A percentile compares a stretch with the other conserved stretches of the same genome.
Conservation (phyloP, 225 moss, liverwort and hornwort genomes). For the Thuidium tamariscinum region DNA sequence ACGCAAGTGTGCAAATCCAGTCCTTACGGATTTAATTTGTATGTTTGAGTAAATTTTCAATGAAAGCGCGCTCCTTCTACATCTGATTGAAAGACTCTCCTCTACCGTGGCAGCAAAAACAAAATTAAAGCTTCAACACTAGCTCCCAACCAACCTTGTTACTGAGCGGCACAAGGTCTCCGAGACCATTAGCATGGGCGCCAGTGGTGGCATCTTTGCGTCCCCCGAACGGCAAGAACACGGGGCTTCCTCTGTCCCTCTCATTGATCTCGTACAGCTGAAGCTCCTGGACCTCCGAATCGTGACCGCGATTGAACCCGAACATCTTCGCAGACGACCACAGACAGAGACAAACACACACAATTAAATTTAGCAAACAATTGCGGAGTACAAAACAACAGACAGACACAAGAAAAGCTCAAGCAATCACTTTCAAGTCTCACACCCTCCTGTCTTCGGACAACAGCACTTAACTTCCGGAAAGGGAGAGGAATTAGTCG, state of each 20-base stretch:
- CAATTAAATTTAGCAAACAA: neutral
- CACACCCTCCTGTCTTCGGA: no score
- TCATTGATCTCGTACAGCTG: conserved; percentile 44
- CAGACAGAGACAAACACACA: neutral
- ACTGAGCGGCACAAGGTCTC: conserved; percentile 45
- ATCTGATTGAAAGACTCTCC: neutral
- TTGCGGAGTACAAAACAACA: no score
- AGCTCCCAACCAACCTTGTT: conserved; percentile 24
- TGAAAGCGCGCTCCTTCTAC: neutral
- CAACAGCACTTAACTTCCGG: neutral
- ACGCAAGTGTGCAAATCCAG: neutral
- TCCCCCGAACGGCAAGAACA: neutral
- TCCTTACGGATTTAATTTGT: neutral
- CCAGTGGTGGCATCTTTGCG: neutral
- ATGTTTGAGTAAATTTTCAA: neutral
- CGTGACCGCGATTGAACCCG: neutral
- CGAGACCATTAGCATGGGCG: conserved; percentile 1
- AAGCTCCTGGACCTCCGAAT: conserved; percentile 26
- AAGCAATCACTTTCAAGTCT: neutral
- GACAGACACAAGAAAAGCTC: neutral
- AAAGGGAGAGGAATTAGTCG: neutral
- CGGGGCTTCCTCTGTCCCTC: conserved; percentile 25
- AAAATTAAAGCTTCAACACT: neutral
- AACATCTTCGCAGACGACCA: neutral
- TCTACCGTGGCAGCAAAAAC: neutral